Conservation (phyloP, 2,329 filamentous ascomycete species). For the Metarhizium robertsii region DNA sequence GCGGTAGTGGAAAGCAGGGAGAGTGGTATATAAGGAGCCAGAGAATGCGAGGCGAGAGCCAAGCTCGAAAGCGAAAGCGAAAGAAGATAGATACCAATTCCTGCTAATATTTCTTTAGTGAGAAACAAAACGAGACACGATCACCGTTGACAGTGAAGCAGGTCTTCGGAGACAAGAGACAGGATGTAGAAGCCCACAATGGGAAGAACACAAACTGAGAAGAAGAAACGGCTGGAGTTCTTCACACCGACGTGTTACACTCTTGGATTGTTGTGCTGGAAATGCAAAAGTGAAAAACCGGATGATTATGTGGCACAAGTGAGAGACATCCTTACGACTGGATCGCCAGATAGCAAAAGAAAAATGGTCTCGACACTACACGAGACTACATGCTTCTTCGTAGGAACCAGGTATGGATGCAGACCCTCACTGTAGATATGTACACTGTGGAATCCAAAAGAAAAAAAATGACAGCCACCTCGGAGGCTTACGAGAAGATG, state of each 20-base stretch:
- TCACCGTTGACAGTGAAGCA: neutral
- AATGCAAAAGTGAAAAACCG: neutral
- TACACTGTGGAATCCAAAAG: neutral
- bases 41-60: neutral
- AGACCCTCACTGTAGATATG: neutral
- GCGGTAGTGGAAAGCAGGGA: neutral
- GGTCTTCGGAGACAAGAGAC: neutral
- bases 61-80: neutral
- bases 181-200: neutral
- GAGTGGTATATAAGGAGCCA: neutral
- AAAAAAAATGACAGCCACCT: neutral
- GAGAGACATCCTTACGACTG: conserved; percentile 1
- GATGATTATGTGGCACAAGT: neutral
- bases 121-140: neutral
- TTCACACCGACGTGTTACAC: neutral
- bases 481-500: neutral
- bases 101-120: neutral
- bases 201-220: neutral
- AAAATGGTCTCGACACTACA: neutral
- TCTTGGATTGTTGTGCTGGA: neutral
- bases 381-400: neutral
- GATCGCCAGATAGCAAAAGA: conserved; percentile 1
- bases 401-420: neutral
- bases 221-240: neutral
- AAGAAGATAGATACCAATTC: neutral